A percentile compares a stretch with the other conserved stretches of the same genome.
Conservation (phyloP, 73 alveolate genomes). For the Blepharisma japonicum region DNA sequence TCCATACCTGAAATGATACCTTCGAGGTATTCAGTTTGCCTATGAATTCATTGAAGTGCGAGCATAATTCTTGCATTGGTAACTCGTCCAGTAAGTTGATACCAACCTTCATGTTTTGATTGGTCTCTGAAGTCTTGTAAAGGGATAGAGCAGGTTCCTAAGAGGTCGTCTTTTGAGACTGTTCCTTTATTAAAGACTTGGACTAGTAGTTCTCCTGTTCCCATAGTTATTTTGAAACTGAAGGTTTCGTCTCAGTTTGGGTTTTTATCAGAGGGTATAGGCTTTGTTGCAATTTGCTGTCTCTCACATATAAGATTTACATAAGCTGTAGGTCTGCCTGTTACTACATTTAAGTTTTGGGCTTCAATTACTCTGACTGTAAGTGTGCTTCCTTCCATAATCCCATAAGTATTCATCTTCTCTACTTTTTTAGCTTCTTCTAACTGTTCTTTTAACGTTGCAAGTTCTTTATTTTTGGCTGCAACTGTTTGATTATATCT, state of each 20-base stretch:
- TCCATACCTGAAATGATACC: not conserved
- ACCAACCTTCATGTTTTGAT: conserved; percentile 50
- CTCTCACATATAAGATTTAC: conserved; percentile 40
- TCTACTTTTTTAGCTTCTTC: conserved; percentile 48
- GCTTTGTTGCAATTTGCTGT: conserved; percentile 31
- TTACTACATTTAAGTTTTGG: conserved; percentile 40
- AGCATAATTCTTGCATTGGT: not conserved
- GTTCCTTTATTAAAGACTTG: conserved; percentile 47
- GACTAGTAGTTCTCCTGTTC: conserved; percentile 39
- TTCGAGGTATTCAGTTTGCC: not conserved
- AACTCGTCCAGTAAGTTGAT: conserved; percentile 28
- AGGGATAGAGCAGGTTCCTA: conserved; percentile 38
- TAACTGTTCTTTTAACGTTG: conserved; percentile 27
- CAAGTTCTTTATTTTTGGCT: conserved; percentile 34
- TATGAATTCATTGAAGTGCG: not conserved
- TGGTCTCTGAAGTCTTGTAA: conserved; percentile 43
- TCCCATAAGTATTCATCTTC: conserved; percentile 40
- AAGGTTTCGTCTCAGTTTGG: conserved; percentile 65
- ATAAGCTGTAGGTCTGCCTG: conserved; percentile 52
- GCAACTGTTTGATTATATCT: conserved; percentile 21
- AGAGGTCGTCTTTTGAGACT: conserved; percentile 51
- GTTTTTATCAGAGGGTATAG: conserved; percentile 34
- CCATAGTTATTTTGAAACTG: conserved; percentile 42
- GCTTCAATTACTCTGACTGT: conserved; percentile 60
- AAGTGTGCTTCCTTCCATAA: conserved; percentile 45